Conservation (phyloP, 202 grass and related monocot species). For the Cymbopogon flexuosus region DNA sequence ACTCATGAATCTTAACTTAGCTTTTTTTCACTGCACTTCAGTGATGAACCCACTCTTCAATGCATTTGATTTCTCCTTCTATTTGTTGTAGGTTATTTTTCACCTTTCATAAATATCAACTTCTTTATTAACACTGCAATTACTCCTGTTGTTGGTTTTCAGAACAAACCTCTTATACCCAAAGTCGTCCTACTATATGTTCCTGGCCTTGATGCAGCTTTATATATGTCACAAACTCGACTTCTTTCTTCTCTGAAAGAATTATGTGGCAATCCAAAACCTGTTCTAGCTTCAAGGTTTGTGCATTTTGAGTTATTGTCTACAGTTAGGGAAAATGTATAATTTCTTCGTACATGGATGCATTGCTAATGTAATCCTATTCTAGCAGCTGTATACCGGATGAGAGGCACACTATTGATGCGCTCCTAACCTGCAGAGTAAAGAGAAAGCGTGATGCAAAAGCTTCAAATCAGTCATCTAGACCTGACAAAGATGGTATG, state of each 20-base stretch:
- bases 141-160: slow-evolving; percentile 32
- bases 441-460: slow-evolving; percentile 60
- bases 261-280: slow-evolving; percentile 82
- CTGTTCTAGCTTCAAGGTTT: slow-evolving; percentile 89
- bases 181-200: slow-evolving; percentile 84
- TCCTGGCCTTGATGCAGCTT: slow-evolving; percentile 86
- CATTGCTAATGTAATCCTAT: slow-evolving; percentile 16
- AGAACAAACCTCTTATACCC: slow-evolving; percentile 96
- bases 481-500: slow-evolving; percentile 37
- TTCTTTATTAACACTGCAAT: neutral
- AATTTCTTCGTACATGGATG: neutral
- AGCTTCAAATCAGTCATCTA: slow-evolving; percentile 36
- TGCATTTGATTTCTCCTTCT: neutral
- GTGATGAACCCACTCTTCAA: neutral
- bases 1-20: neutral
- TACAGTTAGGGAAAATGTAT: slow-evolving; percentile 4
- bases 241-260: slow-evolving; percentile 69
- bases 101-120: neutral
- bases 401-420: slow-evolving; percentile 88
- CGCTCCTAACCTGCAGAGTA: slow-evolving; percentile 78
- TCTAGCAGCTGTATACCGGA: slow-evolving; percentile 70
- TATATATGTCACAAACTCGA: slow-evolving; percentile 64
- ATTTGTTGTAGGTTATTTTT: neutral
- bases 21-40: neutral
- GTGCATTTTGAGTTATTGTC: slow-evolving; percentile 29